Percentiles rank a stretch among this genome's conserved stretches.
phyloP scores from a whole-genome alignment of 345 rosid genomes.

The Pistacia integerrima region DNA sequence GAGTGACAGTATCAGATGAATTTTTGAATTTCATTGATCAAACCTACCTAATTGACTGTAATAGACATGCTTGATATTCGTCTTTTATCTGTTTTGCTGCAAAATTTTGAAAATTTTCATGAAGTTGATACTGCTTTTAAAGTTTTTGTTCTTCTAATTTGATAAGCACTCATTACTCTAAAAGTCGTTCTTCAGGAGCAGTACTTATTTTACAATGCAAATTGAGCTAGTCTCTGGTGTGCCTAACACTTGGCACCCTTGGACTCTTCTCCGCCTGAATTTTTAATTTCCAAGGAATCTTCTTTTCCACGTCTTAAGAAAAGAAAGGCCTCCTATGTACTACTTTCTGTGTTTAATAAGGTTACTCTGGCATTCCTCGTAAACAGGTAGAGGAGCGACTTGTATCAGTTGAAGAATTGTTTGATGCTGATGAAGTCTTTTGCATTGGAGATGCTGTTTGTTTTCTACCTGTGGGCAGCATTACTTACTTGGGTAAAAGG shows the following conservation, averaged over 20 bases:
- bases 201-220: too few relatives aligned
- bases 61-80: too few relatives aligned
- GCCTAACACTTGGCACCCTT: too few relatives aligned
- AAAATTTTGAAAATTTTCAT: too few relatives aligned
- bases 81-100: too few relatives aligned
- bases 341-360: neutral
- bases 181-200: too few relatives aligned
- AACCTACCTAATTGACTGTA: neutral
- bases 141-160: too few relatives aligned
- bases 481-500: conserved; percentile 36
- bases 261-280: neutral
- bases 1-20: neutral
- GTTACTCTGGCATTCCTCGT: neutral
- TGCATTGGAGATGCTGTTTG: conserved; percentile 29
- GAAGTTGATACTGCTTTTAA: too few relatives aligned
- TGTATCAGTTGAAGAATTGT: conserved; percentile 35
- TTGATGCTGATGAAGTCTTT: conserved; percentile 39
- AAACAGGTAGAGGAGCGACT: conserved; percentile 37
- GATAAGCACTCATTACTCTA: too few relatives aligned
- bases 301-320: neutral
- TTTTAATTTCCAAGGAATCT: neutral
- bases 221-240: too few relatives aligned
- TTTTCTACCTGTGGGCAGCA: conserved; percentile 31
- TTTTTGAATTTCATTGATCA: neutral
- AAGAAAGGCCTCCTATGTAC: too few relatives aligned